Evolutionary conservation across 2,329 filamentous ascomycete genomes (phyloP), one percentile per base, ranked within the genome.

Genomic region (Cordyceps pruinosa): DNA sequence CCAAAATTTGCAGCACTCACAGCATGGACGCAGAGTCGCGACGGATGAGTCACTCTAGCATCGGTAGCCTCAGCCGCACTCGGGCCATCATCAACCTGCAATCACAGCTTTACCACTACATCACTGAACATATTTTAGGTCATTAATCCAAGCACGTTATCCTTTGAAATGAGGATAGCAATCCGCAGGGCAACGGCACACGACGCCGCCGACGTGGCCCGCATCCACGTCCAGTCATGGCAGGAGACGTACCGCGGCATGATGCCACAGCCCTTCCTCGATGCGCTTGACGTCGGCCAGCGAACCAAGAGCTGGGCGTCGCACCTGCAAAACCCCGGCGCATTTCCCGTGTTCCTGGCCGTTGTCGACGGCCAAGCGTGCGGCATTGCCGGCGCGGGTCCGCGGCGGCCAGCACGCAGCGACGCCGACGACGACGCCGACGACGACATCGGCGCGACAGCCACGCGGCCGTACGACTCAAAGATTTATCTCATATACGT

Each of bases 191-290:
- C 51, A 39, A 56, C 51, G 3, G 12, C 21, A 15, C 10, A 41
- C 8, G 50, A 54, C 26, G 56, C 44, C 19, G 34, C 42, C 25
- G 42, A 42, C n/a, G 39, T 42, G 3, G 57, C 57, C 21, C 57
- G 51, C 35, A 46, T 56, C 19, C 51, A 56, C 37, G 26, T 35
- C 32, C 57, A 41, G n/a, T 55, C 46, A 23, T 56, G 45, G 51
- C 51, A 45, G 32, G 57, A 59, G 28, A 54, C 50, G 4, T 54
- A 52, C 21, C 25, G 19, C 19, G 39, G 37, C 39, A 51, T 52
- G n/a, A 21, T 59, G 23, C 23, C 46, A 4, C 37, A 41, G 34
- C 25, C 30, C 17, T 32, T 30, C 19, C 51, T 56, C 45, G 51
- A 59, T 23, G 19, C 46, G n/a, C 51, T 56, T 28, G 37, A 51